phyloP scores from a whole-genome alignment of 441 rosid genomes.

The Croton laevigatus region DNA sequence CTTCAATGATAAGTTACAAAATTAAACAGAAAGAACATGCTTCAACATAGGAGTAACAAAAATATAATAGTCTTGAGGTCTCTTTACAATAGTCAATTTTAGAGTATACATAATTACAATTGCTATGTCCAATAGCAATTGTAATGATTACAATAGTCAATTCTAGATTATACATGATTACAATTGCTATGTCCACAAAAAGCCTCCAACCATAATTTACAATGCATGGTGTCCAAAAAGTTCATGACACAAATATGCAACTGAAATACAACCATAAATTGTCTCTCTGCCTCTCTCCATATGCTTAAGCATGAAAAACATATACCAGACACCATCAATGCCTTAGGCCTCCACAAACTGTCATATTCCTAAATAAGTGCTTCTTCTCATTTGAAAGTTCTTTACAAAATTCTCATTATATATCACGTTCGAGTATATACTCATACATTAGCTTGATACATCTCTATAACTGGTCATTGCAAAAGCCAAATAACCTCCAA shows the following conservation, averaged over 20 bases:
- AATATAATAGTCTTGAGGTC: not conserved
- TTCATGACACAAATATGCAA: too few species aligned
- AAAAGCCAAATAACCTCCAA: too few species aligned
- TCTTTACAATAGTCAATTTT: not conserved
- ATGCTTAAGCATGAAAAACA: not conserved
- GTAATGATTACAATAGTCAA: too few species aligned
- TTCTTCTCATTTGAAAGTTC: not conserved
- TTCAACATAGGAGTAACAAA: not conserved
- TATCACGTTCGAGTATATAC: constrained; percentile 1
- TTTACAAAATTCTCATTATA: not conserved
- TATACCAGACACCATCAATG: not conserved
- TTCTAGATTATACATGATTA: too few species aligned
- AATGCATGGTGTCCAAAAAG: not conserved
- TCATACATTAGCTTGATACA: not conserved
- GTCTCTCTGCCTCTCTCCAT: not conserved
- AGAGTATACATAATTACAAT: not conserved
- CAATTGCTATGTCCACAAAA: too few species aligned
- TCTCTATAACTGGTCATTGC: not conserved
- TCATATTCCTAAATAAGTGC: not conserved
- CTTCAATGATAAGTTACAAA: not conserved
- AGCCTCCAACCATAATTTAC: too few species aligned
- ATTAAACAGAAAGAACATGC: not conserved
- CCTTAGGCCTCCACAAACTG: not conserved
- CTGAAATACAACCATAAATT: too few species aligned
- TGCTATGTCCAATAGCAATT: too few species aligned